Conservation (phyloP, 1,284 basidiomycete genomes). For the Ceratobasidium sp. region DNA sequence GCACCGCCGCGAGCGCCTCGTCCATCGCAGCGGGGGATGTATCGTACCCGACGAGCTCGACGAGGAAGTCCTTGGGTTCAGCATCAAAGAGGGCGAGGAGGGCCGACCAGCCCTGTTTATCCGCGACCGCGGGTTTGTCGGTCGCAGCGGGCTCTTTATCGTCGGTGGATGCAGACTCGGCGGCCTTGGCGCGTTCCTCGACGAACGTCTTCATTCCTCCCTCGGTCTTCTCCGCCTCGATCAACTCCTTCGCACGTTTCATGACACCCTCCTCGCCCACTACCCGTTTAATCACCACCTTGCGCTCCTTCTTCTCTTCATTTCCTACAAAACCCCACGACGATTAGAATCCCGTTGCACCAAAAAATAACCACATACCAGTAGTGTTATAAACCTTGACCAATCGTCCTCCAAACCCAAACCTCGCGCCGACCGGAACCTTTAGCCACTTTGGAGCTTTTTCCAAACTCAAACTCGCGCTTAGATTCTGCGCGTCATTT, state of each 20-base stretch:
- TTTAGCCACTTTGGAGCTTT: conserved; percentile 97
- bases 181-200: too few relatives aligned
- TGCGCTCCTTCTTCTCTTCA: too few relatives aligned
- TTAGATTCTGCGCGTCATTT: conserved; percentile 57
- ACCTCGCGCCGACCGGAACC: conserved; percentile 83
- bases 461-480: conserved; percentile 81
- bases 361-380: too few relatives aligned
- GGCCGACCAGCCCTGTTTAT: conserved; percentile 81
- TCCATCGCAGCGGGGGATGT: conserved; percentile 49
- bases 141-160: conserved; percentile 59
- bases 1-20: too few relatives aligned
- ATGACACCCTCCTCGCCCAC: too few relatives aligned
- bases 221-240: too few relatives aligned
- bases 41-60: conserved; percentile 85
- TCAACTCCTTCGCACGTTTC: too few relatives aligned
- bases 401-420: conserved; percentile 86
- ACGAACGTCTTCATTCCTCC: too few relatives aligned
- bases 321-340: too few relatives aligned
- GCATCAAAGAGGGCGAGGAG: conserved; percentile 76
- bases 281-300: too few relatives aligned
- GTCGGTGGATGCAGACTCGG: conserved; percentile 37
- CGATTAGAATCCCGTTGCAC: too few relatives aligned
- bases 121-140: conserved; percentile 3
- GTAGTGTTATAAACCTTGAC: too few relatives aligned
- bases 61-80: conserved; percentile 75